Evolutionary conservation across 192 early-diverging fungal genomes (phyloP), one percentile per base, ranked within the genome.

Genomic region (Coemansia sp.): DNA sequence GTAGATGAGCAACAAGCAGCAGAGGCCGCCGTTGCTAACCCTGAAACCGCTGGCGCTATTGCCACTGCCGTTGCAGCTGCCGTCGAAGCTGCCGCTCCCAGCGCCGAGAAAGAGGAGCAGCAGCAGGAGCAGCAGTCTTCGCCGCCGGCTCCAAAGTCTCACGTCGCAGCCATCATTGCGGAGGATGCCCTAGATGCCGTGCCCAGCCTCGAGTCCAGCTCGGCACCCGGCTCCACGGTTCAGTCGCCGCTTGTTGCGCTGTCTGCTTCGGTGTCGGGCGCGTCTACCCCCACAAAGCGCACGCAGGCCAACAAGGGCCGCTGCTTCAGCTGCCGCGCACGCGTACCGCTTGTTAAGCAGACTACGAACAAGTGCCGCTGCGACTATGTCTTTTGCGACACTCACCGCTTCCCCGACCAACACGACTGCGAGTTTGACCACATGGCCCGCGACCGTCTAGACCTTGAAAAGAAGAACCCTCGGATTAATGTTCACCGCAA

Each of bases 391-490:
- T 93, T 87, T 66, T 93, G 91, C 70, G 90, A 91, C 52, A 69
- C 83, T 18, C 91, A 93, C 77, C 87, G 86, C 68, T 85, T 82
- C 42, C 85, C 88, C 8, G 83, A 89, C 66, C 84, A 87, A 59
- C 91, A 93, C 69, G 83, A 89, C 59, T 93, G 91, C 75, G 88
- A 89, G 70, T 88, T 93, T 83, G 90, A 93, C 81, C 87, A 87
- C 83, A 87, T 86, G 66, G 81, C 85, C 37, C 75, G 85, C 73
- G 91, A 87, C 71, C 86, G 88, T 76, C 86, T 87, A 26, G 77
- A 85, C 47, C 72, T 93, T 50, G 84, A 86, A 50, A 90, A 88
- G 73, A 88, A 84, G 55, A 93, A 93, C 62, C 91, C 89, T 23
- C 88, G 87, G 70, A 72, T 91, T 65, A 88, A 90, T 75, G 85